A percentile compares a stretch with the other conserved stretches of the same genome.
These are phyloP conservation scores for Prunus mira DNA, from an alignment of 306 rosid species.

Conservation along the genomic window DNA sequence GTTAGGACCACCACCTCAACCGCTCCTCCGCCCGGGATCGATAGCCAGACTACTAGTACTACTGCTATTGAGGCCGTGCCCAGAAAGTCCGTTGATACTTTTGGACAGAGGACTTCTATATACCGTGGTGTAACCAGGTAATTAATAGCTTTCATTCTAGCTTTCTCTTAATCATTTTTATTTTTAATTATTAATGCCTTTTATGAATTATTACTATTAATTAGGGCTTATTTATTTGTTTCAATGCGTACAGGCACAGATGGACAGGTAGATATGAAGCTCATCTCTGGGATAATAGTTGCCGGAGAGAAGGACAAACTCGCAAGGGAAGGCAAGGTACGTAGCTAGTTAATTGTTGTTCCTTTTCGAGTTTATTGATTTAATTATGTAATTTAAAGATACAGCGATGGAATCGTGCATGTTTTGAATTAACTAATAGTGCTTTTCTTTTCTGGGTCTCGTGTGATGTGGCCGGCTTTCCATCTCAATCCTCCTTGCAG, in stretches of 20 bases:
- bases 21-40: neutral
- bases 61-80: constrained; percentile 40
- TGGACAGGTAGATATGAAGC: constrained; percentile 99
- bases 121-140: constrained; percentile 98
- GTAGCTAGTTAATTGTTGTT: neutral
- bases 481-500: constrained; percentile 42
- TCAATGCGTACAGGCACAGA: constrained; percentile 55
- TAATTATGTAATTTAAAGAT: neutral
- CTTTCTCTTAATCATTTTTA: neutral
- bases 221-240: neutral
- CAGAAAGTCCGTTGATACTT: constrained; percentile 75
- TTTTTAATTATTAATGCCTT: neutral
- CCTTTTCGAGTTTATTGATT: neutral
- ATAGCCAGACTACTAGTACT: constrained; percentile 18
- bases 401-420: neutral
- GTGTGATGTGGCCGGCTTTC: constrained; percentile 27
- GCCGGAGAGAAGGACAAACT: constrained; percentile 97
- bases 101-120: constrained; percentile 92
- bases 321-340: constrained; percentile 95
- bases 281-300: constrained; percentile 92
- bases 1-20: constrained; percentile 1
- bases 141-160: neutral
- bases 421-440: constrained; percentile 7
- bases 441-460: constrained; percentile 6
- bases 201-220: neutral